phyloP scores from a whole-genome alignment of 2,329 filamentous ascomycete species.

The Penicillium aurantiogriseum region DNA sequence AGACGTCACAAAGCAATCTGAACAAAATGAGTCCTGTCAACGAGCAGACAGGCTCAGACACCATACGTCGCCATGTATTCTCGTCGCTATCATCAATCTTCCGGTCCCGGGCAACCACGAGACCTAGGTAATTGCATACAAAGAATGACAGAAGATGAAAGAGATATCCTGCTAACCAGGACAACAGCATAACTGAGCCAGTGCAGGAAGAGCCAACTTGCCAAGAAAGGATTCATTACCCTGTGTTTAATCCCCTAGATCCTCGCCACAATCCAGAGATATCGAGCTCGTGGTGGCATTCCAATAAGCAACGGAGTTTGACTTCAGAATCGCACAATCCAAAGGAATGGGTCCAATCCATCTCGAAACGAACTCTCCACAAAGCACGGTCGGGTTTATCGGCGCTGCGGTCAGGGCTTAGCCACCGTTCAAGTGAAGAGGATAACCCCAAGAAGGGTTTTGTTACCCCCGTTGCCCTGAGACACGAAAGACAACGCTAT shows the following conservation, averaged over 20 bases:
- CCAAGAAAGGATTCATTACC: conserved; percentile 36
- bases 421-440: conserved; percentile 18
- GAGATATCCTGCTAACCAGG: neutral
- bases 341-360: conserved; percentile 26
- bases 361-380: conserved; percentile 31
- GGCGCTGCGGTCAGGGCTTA: conserved; percentile 30
- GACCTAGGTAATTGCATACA: conserved; percentile 22
- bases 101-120: conserved; percentile 16
- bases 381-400: conserved; percentile 34
- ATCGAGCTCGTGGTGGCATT: conserved; percentile 10
- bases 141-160: neutral
- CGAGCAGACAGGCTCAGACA: neutral
- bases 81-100: conserved; percentile 25
- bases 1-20: neutral
- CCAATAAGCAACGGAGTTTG: conserved; percentile 13
- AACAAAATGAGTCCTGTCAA: neutral
- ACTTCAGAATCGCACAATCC: conserved; percentile 18
- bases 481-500: neutral
- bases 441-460: neutral
- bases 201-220: conserved; percentile 23
- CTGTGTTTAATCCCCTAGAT: conserved; percentile 37
- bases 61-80: conserved; percentile 16
- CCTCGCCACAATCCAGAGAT: conserved; percentile 36
- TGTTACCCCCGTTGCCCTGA: neutral
- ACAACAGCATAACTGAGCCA: neutral